Conservation (phyloP, 164 flowering plant species). For the Chimonanthus praecox region DNA sequence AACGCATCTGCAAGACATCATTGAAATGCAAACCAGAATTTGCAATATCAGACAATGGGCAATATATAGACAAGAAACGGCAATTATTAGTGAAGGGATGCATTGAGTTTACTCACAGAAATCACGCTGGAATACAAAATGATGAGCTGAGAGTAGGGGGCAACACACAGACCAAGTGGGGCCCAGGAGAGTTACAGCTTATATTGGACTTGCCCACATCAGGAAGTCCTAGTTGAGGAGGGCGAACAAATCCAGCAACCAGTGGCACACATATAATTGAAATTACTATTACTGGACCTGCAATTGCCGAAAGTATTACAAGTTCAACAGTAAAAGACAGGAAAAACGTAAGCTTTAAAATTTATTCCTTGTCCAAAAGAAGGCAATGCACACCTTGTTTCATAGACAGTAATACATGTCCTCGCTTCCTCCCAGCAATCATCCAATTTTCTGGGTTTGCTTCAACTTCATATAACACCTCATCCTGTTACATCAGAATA, state of each 20-base stretch:
- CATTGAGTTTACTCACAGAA: neutral
- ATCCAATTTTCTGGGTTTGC: conserved; percentile 90
- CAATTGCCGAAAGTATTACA: neutral
- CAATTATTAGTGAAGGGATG: too few species aligned
- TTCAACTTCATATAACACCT: conserved; percentile 77
- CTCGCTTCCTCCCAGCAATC: conserved; percentile 98
- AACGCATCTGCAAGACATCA: too few species aligned
- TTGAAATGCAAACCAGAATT: too few species aligned
- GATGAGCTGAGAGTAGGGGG: conserved; percentile 95
- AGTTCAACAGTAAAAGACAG: neutral
- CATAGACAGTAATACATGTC: conserved; percentile 66
- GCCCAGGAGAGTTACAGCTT: conserved; percentile 89
- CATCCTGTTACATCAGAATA: conserved; percentile 46
- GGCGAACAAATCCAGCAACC: conserved; percentile 88
- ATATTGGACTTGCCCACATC: conserved; percentile 59
- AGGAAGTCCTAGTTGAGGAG: conserved; percentile 82
- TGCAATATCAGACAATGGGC: too few species aligned
- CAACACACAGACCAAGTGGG: conserved; percentile 85
- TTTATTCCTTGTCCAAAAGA: neutral
- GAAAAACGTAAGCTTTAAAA: neutral
- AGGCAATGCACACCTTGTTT: conserved; percentile 52
- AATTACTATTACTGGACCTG: conserved; percentile 85
- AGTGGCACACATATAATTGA: conserved; percentile 79
- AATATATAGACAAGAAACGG: too few species aligned
- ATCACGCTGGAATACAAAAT: conserved; percentile 67